Evolutionary conservation across 2,329 filamentous ascomycete species (phyloP), one percentile per base, ranked within the genome.

Genomic region (Fusarium nisikadoi): DNA sequence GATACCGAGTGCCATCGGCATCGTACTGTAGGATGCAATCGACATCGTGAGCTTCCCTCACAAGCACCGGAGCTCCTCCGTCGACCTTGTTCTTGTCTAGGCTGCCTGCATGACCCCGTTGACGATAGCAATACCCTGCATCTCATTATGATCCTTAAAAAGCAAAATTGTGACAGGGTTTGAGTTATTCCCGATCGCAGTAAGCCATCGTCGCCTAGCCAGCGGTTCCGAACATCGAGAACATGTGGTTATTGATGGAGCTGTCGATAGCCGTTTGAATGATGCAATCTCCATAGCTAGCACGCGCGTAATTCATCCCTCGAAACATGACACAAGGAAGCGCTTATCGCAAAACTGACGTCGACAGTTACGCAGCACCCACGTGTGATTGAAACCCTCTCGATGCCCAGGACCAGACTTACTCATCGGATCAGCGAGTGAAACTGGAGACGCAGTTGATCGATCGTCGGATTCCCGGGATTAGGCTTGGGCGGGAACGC

Each of bases 331-430:
- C 41, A 59, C 23, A 39, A 55, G 25, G 36, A 10, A 54, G 46
- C 36, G 57, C 38, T 36, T 41, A 50, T 62, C 38, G 20, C 29
- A 27, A 50, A 20, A 41, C 62, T 75, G 75, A 73, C 71, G 70
- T 76, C 73, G 65, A 50, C 53, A 65, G 46, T 62, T 65, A 72
- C 62, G 55, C 49, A 65, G 38, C 23, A 46, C 58, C 57, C 74
- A 73, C 74, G 74, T 74, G 62, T 68, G 50, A 39, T 36, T 31
- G 33, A 52, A 46, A 25, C 25, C 39, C n/a, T 50, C 39, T 71
- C 52, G 57, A 71, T 68, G 43, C 25, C 23, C 46, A 53, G 54
- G 62, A 64, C 39, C 56, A 60, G 43, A 60, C 38, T 70, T 72
- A 31, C 35, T 39, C 19, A 47, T 43, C 25, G 36, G 62, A 71